A percentile compares a stretch with the other conserved stretches of the same genome.
Conservation (phyloP, 352 stramenopile genomes). For the Phytophthora idaei region DNA sequence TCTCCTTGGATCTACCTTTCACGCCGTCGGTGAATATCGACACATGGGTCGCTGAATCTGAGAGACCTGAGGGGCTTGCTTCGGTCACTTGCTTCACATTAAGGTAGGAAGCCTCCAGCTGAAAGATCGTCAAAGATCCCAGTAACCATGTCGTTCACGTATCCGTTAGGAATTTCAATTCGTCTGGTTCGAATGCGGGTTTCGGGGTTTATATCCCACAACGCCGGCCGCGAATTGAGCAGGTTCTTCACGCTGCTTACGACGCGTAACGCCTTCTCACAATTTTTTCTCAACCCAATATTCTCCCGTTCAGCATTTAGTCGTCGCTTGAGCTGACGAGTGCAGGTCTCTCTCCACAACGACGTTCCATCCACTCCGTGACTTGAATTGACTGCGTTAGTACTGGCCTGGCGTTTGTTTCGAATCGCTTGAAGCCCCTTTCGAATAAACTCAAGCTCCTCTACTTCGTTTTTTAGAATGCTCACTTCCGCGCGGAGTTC, state of each 20-base stretch:
- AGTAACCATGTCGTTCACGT: constrained; percentile 9
- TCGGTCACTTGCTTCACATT: neutral
- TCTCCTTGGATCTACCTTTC: neutral
- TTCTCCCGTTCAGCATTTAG: constrained; percentile 29
- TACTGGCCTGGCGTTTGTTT: neutral
- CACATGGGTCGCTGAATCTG: neutral
- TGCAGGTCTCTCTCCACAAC: constrained; percentile 8
- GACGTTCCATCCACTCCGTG: neutral
- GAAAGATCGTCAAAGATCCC: constrained; percentile 33
- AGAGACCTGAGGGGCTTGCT: neutral
- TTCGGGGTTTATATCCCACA: constrained; percentile 9
- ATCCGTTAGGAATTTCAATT: constrained; percentile 16
- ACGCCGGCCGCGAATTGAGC: constrained; percentile 13
- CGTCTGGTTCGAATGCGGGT: constrained; percentile 9
- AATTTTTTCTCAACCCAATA: constrained; percentile 24
- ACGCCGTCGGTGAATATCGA: neutral
- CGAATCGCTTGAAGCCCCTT: constrained; percentile 10
- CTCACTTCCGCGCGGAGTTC: constrained; percentile 25
- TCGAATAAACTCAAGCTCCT: constrained; percentile 19
- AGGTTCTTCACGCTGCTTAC: constrained; percentile 23
- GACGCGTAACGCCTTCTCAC: constrained; percentile 16
- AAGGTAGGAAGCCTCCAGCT: constrained; percentile 28
- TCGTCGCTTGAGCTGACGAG: constrained; percentile 20
- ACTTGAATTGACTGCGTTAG: neutral
- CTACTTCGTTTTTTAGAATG: constrained; percentile 23